phyloP scores from a whole-genome alignment of 1,284 basidiomycete species.

The Boletus semigastroideus region DNA sequence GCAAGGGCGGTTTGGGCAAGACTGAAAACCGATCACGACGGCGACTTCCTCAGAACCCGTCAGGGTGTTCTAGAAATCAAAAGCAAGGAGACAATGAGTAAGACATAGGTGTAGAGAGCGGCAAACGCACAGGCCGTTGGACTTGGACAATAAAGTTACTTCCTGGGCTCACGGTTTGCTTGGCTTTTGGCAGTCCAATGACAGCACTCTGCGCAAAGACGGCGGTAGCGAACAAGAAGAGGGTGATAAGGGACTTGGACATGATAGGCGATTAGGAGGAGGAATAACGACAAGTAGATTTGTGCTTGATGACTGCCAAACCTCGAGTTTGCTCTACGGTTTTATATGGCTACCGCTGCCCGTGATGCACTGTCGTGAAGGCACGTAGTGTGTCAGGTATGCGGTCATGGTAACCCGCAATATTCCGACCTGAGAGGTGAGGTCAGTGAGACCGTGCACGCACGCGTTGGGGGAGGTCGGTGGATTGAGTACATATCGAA shows the following conservation, averaged over 20 bases:
- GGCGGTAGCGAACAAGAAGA: constrained; percentile 13
- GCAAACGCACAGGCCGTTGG: constrained; percentile 24
- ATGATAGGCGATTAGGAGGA: constrained; percentile 4
- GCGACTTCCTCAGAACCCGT: constrained; percentile 30
- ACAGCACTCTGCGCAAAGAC: constrained; percentile 22
- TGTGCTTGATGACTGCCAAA: background rate
- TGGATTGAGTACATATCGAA: too few species aligned
- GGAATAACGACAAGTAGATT: background rate
- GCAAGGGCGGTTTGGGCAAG: constrained; percentile 22
- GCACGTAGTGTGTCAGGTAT: background rate
- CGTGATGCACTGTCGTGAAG: too few species aligned
- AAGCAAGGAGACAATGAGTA: background rate
- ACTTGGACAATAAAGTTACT: constrained; percentile 23
- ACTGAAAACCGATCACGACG: constrained; percentile 31
- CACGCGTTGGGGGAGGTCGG: too few species aligned
- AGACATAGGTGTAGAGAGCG: background rate
- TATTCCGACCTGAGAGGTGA: too few species aligned
- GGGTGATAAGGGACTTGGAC: constrained; percentile 9
- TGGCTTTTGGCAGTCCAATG: constrained; percentile 14
- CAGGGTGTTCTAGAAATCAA: constrained; percentile 16
- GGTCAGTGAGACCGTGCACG: background rate
- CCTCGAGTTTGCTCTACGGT: too few species aligned
- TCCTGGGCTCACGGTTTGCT: constrained; percentile 17
- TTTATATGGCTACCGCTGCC: background rate
- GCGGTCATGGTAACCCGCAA: background rate